Evolutionary conservation across 768 basidiomycete species (phyloP).

Genomic region (Lactifluus pinguis): DNA sequence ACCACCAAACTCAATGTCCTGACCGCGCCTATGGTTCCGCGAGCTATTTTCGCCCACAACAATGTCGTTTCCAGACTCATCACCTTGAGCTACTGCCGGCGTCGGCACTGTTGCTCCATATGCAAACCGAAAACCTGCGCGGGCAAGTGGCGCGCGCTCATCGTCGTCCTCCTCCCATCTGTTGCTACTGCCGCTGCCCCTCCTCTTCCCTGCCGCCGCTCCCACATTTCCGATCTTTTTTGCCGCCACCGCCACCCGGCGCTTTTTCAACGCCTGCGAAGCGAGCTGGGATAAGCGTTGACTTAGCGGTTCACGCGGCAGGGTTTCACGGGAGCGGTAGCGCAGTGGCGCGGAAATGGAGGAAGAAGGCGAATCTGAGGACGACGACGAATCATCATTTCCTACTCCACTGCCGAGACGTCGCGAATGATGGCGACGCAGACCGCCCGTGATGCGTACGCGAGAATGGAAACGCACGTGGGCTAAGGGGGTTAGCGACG

Average conservation of each 20-base stretch:
- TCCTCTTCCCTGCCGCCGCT: neutral
- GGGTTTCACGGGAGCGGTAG: slow-evolving; percentile 39
- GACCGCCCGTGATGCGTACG: slow-evolving; percentile 68
- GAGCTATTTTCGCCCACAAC: slow-evolving; percentile 24
- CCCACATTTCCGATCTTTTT: neutral
- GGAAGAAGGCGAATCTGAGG: slow-evolving; percentile 42
- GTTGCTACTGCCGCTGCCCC: neutral
- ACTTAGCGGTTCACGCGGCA: slow-evolving; percentile 52
- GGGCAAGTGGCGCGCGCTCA: slow-evolving; percentile 10
- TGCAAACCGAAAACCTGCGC: slow-evolving; percentile 1
- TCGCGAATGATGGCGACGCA: slow-evolving; percentile 36
- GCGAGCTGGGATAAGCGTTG: slow-evolving; percentile 38
- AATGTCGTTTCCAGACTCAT: slow-evolving; percentile 20
- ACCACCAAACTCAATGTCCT: slow-evolving; percentile 48
- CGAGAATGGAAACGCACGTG: slow-evolving; percentile 64
- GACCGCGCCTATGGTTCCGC: slow-evolving; percentile 30
- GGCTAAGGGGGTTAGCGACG: slow-evolving; percentile 15
- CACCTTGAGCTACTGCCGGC: slow-evolving; percentile 13
- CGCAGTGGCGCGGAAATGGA: slow-evolving; percentile 77
- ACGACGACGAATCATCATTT: neutral
- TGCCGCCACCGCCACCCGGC: neutral
- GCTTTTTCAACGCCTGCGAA: slow-evolving; percentile 19
- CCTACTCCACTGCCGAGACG: slow-evolving; percentile 7
- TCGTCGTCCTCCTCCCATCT: neutral
- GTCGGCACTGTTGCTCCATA: neutral